phyloP scores from a whole-genome alignment of 2,329 filamentous ascomycete genomes.

The Penicillium concentricum region DNA sequence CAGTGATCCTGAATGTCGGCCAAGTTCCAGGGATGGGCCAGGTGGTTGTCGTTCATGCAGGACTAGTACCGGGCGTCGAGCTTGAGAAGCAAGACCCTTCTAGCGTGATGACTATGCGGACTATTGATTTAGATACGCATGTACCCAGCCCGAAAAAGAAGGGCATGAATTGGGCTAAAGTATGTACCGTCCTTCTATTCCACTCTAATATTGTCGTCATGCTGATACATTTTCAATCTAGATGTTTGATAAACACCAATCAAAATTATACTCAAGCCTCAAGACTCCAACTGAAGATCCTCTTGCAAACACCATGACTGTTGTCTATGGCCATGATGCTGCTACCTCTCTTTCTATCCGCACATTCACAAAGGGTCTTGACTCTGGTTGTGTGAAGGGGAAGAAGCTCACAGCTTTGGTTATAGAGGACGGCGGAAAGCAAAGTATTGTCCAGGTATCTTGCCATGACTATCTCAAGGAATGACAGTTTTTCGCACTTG shows the following conservation, averaged over 20 bases:
- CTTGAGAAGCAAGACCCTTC: conserved; percentile 72
- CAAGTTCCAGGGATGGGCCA: conserved; percentile 59
- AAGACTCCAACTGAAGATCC: conserved; percentile 18
- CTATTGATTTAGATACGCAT: conserved; percentile 64
- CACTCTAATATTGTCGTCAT: neutral
- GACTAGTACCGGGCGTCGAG: conserved; percentile 72
- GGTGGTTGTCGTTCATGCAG: conserved; percentile 79
- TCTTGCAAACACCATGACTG: conserved; percentile 54
- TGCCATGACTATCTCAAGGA: conserved; percentile 36
- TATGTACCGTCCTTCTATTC: conserved; percentile 23
- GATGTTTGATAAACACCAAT: conserved; percentile 54
- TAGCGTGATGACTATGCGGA: conserved; percentile 90
- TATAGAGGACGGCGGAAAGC: conserved; percentile 58
- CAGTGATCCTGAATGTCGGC: conserved; percentile 76
- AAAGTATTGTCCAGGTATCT: conserved; percentile 43
- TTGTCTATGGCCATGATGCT: conserved; percentile 87
- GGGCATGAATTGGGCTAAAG: conserved; percentile 67
- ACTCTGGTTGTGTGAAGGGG: conserved; percentile 78
- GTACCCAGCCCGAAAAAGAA: conserved; percentile 53
- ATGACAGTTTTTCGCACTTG: neutral
- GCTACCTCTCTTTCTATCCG: conserved; percentile 65
- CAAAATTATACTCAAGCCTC: conserved; percentile 25
- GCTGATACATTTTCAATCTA: conserved; percentile 15
- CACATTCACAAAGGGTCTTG: conserved; percentile 77
- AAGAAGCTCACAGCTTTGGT: conserved; percentile 74